Base-by-base conservation (phyloP, 202 grass and related monocot genomes). In the Thinopyrum obtusiflorum region DNA sequence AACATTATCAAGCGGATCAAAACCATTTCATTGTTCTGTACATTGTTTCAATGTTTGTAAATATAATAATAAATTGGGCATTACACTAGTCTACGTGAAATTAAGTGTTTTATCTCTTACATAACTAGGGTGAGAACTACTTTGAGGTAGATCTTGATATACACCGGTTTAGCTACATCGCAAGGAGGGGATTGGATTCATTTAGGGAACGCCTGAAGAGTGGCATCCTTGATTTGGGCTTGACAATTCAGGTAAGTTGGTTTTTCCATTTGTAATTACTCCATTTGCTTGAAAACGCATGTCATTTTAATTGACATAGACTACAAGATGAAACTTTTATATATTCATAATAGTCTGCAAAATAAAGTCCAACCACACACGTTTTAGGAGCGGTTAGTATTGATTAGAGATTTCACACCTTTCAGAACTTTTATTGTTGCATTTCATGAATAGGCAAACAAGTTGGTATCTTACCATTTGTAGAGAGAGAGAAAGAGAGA, bases 131-230 rank as follows among this genome's bases (percentile, higher is more conserved):
- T 78, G 76, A 91, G n/a, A 87, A 96, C 70, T 96, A 98, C 87
- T 94, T 98, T 87, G 96, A 98, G 89, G 80, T 98, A 73, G 96
- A 98, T 78, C 90, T 98, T 55, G 96, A 98, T 57, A 92, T 98
- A 80, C 96, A 98, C 57, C 96, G 96, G 24, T 98, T 98, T 85
- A 96, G 96, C 82, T 98, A 92, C 80, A 96, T 98, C 6, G 92
- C 96, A 29, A 94, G 96, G 76, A 95, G 94, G 68, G 96, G 96
- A 27, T 78, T 98, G n/a, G 96, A 98, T 68, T 92, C 96, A 78
- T 98, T 98, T 46, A 86, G 86, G 42, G 96, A 94, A 59, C 89
- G 93, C 64, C 75, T 98, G 31, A 95, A 96, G 77, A 74, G 91
- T 71, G 96, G 96, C 37, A 91, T 95, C 84, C 89, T 98, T 24